These are phyloP conservation scores for Calocera viscosa DNA, from an alignment of 768 basidiomycete genomes.

Conservation along the genomic window DNA sequence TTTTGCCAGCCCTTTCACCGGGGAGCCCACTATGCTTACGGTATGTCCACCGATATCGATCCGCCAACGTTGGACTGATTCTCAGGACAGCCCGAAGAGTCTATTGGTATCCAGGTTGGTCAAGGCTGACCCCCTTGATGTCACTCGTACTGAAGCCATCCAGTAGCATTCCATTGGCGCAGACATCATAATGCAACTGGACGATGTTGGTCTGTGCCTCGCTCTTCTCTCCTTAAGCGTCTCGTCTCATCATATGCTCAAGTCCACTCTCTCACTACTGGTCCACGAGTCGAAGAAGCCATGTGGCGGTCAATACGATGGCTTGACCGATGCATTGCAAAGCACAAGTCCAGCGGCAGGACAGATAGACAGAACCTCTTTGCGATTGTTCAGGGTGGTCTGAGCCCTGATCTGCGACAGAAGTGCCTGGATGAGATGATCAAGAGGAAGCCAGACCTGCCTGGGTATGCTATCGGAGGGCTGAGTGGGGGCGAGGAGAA, in stretches of 20 bases:
- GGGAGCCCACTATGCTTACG: constrained; percentile 78
- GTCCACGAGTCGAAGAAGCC: constrained; percentile 72
- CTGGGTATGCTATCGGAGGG: constrained; percentile 87
- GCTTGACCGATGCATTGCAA: constrained; percentile 76
- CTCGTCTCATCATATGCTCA: constrained; percentile 17
- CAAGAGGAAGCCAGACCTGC: constrained; percentile 54
- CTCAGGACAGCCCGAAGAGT: constrained; percentile 63
- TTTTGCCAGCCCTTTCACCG: constrained; percentile 74
- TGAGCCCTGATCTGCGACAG: constrained; percentile 57
- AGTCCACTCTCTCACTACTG: constrained; percentile 72
- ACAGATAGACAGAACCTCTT: constrained; percentile 66
- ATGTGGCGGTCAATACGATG: constrained; percentile 81
- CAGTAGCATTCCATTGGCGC: constrained; percentile 70
- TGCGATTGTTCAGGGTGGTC: constrained; percentile 83
- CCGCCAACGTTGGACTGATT: background rate
- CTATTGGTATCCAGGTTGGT: constrained; percentile 35
- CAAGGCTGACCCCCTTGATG: background rate
- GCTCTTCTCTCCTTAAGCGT: background rate
- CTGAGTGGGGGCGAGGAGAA: constrained; percentile 86
- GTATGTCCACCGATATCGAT: constrained; percentile 32
- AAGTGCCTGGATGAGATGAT: constrained; percentile 74
- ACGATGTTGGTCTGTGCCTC: constrained; percentile 62
- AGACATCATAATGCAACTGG: constrained; percentile 91
- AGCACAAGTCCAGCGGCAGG: constrained; percentile 57
- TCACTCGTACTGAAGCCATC: constrained; percentile 38